Evolutionary conservation across 805 yeast species (phyloP).

Genomic region (Spathaspora gorwiae): DNA sequence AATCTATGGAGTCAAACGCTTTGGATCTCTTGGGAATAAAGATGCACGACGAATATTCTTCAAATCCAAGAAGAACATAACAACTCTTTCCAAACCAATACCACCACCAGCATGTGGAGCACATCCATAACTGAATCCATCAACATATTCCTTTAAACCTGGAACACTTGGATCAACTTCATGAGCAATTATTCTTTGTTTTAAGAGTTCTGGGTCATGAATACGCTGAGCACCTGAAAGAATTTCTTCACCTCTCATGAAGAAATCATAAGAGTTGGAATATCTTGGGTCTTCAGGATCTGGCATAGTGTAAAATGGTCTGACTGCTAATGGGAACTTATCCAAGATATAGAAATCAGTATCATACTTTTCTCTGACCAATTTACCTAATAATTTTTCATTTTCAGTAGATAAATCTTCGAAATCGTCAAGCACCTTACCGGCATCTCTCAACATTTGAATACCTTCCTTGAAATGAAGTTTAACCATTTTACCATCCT

Average conservation of each 20-base stretch:
- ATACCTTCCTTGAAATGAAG: constrained; percentile 90
- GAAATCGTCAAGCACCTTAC: constrained; percentile 78
- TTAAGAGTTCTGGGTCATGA: constrained; percentile 83
- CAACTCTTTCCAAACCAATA: constrained; percentile 97
- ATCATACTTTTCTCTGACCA: constrained; percentile 89
- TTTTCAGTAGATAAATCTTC: constrained; percentile 93
- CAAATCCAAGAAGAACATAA: constrained; percentile 95
- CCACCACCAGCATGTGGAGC: constrained; percentile 99
- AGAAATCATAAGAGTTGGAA: constrained; percentile 97
- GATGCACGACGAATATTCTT: constrained; percentile 99
- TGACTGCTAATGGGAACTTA: constrained; percentile 92
- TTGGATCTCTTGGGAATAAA: constrained; percentile 98
- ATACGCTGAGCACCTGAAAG: constrained; percentile 99
- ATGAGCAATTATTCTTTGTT: constrained; percentile 75
- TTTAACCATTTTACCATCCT: constrained; percentile 89
- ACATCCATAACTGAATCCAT: constrained; percentile 92
- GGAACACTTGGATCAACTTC: constrained; percentile 76
- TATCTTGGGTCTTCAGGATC: constrained; percentile 87
- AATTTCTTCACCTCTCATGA: constrained; percentile 99
- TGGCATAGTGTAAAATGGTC: constrained; percentile 99
- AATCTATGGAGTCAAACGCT: constrained; percentile 75
- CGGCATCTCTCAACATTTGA: constrained; percentile 76
- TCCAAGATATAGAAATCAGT: constrained; percentile 98
- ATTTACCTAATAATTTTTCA: constrained; percentile 87
- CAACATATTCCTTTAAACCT: constrained; percentile 86